Conservation (phyloP, 257 asterid species). For the Vinca minor region DNA sequence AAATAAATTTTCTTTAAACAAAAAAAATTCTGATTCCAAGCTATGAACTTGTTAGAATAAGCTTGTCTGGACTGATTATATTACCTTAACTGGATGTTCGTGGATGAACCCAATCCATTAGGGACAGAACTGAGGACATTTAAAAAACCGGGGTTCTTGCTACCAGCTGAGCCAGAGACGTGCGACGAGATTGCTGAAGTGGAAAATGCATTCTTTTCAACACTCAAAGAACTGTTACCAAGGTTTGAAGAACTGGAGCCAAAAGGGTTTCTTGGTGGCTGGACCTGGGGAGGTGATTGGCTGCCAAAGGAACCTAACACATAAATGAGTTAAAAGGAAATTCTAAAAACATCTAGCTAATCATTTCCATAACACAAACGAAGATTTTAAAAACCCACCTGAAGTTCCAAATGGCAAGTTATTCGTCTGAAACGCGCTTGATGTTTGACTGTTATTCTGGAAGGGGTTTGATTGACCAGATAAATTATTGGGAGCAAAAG, state of each 20-base stretch:
- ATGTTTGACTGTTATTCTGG: conserved; percentile 44
- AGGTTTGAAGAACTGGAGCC: conserved; percentile 32
- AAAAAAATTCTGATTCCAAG: background rate
- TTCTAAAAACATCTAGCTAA: conserved; percentile 6
- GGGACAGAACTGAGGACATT: conserved; percentile 15
- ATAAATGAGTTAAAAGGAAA: conserved; percentile 13
- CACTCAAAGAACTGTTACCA: conserved; percentile 25
- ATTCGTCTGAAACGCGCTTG: conserved; percentile 31
- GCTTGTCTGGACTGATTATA: background rate
- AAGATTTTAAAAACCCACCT: conserved; percentile 31
- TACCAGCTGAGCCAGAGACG: conserved; percentile 26
- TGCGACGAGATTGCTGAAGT: conserved; percentile 32
- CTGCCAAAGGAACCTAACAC: conserved; percentile 38
- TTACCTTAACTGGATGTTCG: conserved; percentile 32
- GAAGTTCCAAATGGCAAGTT: conserved; percentile 33
- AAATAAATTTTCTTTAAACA: background rate
- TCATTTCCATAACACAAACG: conserved; percentile 4
- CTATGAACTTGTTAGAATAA: background rate
- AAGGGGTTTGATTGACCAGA: conserved; percentile 50
- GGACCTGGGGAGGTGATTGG: conserved; percentile 32
- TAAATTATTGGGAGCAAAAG: conserved; percentile 45
- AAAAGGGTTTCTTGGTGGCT: conserved; percentile 38
- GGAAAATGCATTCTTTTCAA: conserved; percentile 38
- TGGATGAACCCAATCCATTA: conserved; percentile 16
- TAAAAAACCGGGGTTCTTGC: conserved; percentile 12